Conservation (phyloP, 345 rosid species). For the Brassica incana region DNA sequence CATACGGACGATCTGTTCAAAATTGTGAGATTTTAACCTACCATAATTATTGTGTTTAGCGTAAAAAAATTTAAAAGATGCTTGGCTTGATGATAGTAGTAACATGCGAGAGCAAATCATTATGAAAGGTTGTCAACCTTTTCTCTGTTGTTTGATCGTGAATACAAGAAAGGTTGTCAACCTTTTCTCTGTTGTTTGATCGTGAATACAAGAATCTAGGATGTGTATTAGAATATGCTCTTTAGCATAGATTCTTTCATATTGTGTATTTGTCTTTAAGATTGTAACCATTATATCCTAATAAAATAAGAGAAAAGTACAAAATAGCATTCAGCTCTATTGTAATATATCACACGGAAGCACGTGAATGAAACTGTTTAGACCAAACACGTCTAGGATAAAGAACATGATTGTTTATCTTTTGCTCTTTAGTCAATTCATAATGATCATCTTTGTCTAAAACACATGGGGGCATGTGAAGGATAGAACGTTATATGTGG, state of each 20-base stretch:
- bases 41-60: no score
- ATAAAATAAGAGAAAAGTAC: background rate
- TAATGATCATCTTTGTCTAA: background rate
- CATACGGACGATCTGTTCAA: no score
- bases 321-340: conserved; percentile 30
- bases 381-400: conserved; percentile 29
- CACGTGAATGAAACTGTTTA: conserved; percentile 17
- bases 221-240: background rate
- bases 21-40: no score
- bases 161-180: no score
- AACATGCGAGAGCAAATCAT: no score
- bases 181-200: no score
- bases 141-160: no score
- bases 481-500: background rate
- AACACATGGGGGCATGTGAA: background rate
- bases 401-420: conserved; percentile 9
- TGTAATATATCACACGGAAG: conserved; percentile 23
- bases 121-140: no score
- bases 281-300: background rate
- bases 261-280: background rate
- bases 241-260: background rate
- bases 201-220: background rate
- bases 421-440: background rate
- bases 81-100: no score
- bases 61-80: no score